phyloP scores from a whole-genome alignment of 2,329 filamentous ascomycete genomes.

The Aplosporella prunicola region DNA sequence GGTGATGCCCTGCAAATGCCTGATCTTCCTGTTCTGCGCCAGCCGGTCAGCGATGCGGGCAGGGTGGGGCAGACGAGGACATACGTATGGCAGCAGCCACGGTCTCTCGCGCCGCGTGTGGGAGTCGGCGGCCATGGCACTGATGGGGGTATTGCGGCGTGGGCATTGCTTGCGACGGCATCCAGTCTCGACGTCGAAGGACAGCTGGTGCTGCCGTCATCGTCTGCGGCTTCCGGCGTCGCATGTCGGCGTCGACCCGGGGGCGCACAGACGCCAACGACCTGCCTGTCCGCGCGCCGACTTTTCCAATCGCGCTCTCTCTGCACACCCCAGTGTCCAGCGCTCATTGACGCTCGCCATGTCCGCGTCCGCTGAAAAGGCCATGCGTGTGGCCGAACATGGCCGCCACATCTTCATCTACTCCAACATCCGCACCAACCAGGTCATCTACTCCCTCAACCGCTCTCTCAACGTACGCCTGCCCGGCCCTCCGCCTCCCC shows the following conservation, averaged over 20 bases:
- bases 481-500: constrained; percentile 1
- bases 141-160: background rate
- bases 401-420: constrained; percentile 52
- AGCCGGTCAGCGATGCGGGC: constrained; percentile 3
- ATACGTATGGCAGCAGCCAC: constrained; percentile 29
- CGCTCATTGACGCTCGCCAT: background rate
- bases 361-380: background rate
- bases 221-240: too few relatives aligned
- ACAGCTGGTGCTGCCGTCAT: too few relatives aligned
- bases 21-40: constrained; percentile 71
- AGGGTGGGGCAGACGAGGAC: background rate
- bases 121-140: constrained; percentile 6
- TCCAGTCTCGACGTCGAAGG: constrained; percentile 2
- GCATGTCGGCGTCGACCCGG: constrained; percentile 1
- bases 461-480: constrained; percentile 45
- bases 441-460: constrained; percentile 54
- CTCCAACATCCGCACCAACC: constrained; percentile 51
- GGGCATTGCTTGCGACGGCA: background rate
- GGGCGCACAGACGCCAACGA: background rate
- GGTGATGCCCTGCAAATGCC: constrained; percentile 79
- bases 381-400: background rate
- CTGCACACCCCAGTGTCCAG: background rate
- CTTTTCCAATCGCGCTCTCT: constrained; percentile 1
- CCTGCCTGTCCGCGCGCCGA: constrained; percentile 3
- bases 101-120: constrained; percentile 24